These are phyloP conservation scores for Fragilariopsis cylindrus DNA, from an alignment of 108 stramenopile genomes.

Conservation along the genomic window DNA sequence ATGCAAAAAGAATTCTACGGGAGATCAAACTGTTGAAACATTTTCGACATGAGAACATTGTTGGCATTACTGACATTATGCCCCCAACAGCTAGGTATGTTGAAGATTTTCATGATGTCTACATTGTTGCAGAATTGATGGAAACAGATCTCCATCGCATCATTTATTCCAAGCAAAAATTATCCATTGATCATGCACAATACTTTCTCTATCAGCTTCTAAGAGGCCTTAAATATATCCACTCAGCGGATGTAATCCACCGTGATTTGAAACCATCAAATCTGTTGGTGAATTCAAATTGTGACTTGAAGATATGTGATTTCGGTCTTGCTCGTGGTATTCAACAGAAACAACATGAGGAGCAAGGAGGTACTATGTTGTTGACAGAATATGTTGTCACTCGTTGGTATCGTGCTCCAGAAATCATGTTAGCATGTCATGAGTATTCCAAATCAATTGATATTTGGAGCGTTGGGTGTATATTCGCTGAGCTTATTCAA, in stretches of 20 bases:
- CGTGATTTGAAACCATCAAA: constrained; percentile 98
- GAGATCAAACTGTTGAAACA: constrained; percentile 97
- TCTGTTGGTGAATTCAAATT: constrained; percentile 98
- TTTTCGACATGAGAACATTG: constrained; percentile 91
- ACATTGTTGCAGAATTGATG: constrained; percentile 98
- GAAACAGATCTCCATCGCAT: constrained; percentile 99
- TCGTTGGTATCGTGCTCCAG: constrained; percentile 99
- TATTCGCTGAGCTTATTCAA: constrained; percentile 96
- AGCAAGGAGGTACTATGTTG: constrained; percentile 69
- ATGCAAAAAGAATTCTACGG: constrained; percentile 98
- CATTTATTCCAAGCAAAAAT: constrained; percentile 97
- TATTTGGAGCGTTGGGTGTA: constrained; percentile 97
- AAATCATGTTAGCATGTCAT: constrained; percentile 99
- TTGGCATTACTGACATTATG: constrained; percentile 87
- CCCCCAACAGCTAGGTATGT: constrained; percentile 78
- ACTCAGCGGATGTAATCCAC: constrained; percentile 98
- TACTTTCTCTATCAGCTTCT: constrained; percentile 98
- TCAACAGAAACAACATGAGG: constrained; percentile 38
- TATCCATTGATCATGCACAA: constrained; percentile 96
- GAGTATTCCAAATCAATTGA: constrained; percentile 98
- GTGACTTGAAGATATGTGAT: constrained; percentile 99
- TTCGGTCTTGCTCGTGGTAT: constrained; percentile 97
- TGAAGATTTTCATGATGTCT: constrained; percentile 96
- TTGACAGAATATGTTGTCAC: constrained; percentile 96
- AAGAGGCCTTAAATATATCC: constrained; percentile 97